Percentiles rank a stretch among this genome's conserved stretches.
Evolutionary conservation across 805 yeast genomes (phyloP).

Genomic region (Candida berthetii): DNA sequence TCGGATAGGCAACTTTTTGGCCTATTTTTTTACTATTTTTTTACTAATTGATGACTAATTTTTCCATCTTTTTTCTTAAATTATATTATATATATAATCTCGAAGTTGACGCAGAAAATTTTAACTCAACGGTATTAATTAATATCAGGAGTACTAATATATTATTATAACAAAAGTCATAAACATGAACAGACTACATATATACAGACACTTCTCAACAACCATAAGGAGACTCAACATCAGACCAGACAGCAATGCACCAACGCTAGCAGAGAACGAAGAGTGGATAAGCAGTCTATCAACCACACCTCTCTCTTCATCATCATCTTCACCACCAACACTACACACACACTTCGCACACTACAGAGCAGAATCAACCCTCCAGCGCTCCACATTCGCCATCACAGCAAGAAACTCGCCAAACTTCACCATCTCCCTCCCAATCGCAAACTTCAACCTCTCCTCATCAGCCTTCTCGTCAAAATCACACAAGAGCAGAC

Average conservation of each 20-base stretch:
- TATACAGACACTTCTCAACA: not conserved
- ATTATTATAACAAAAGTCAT: too few species aligned
- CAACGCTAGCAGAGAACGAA: slow-evolving; percentile 35
- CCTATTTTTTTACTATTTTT: too few species aligned
- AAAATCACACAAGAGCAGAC: slow-evolving; percentile 28
- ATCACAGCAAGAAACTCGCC: not conserved
- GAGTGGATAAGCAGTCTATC: slow-evolving; percentile 27
- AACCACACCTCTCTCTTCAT: not conserved
- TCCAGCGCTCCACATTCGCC: not conserved
- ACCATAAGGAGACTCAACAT: not conserved
- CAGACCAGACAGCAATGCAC: slow-evolving; percentile 25
- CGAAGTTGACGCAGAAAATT: too few species aligned
- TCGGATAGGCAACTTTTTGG: too few species aligned
- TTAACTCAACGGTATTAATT: too few species aligned
- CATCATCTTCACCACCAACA: not conserved
- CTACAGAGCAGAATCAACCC: too few species aligned
- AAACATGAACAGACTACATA: not conserved
- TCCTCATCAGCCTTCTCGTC: slow-evolving; percentile 32
- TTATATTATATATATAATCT: too few species aligned
- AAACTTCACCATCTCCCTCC: not conserved
- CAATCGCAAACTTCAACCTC: not conserved
- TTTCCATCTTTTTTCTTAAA: too few species aligned
- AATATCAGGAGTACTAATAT: too few species aligned
- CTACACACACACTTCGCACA: not conserved
- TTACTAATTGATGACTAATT: too few species aligned